Base-by-base conservation (phyloP, 2,329 filamentous ascomycete species). In the Penicillium sumatraense region DNA sequence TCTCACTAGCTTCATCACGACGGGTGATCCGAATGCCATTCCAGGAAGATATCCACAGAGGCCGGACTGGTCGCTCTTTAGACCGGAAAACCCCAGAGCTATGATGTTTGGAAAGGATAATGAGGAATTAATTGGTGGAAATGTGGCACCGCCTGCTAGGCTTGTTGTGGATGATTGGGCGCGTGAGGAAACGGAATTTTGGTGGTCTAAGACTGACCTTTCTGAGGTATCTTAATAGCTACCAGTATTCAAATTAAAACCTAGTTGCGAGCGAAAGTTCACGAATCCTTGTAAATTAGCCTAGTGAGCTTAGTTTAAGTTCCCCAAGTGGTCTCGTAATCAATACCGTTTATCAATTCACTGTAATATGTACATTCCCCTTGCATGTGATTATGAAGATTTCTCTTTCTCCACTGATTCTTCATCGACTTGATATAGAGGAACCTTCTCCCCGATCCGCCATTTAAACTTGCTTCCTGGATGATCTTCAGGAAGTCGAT, bases 1-100 rank as follows among this genome's bases (percentile, higher is more conserved):
- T 35, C 55, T 80, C 3, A 76, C 75, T 0, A 81, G 75, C 51
- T 82, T 82, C 48, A 79, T 82, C 51, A 68, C 70, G 1, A 68
- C 59, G 3, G 79, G 79, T 1, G 73, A 80, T 52, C 79, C 79
- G 0, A 80, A 81, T 53, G 65, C 58, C 0, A 45, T 70, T 5
- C n/a, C 42, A 5, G 71, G 68, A 1, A 49, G 42, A 8, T 69
- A 67, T 23, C 56, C 50, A 1, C 48, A 65, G 1, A 65, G 70
- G 21, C 75, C 76, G 0, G 50, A 36, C 10, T 80, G 78, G 78
- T 21, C 14, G 8, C 38, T 21, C 2, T 42, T 42, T 24, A 14
- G 16, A 11, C 38, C 21, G n/a, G 10, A n/a, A n/a, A 13, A 42
- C 3, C 21, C 6, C 5, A 42, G 16, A 7, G 3, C 9, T n/a